Percentiles rank a stretch among this genome's conserved stretches.
Conservation (phyloP, 805 yeast species). For the Starmerella vaccinii region DNA sequence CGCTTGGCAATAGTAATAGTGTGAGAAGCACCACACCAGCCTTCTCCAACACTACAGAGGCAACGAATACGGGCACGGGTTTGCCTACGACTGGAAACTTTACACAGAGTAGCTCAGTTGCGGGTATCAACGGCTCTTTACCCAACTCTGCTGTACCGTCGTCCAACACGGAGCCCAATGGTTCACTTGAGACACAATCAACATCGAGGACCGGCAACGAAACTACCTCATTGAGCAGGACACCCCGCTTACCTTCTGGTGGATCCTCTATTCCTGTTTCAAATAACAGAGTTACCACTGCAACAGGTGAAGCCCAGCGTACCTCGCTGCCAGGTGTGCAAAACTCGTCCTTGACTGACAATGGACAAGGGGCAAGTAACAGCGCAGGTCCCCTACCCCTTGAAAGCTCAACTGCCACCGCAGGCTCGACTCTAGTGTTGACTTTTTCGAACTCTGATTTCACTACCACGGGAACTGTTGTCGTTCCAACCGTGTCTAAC, state of each 20-base stretch:
- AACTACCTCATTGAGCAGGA: background rate
- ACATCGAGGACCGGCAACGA: too few relatives aligned
- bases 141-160: background rate
- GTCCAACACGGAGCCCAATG: background rate
- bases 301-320: too few relatives aligned
- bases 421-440: constrained; percentile 1
- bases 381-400: constrained; percentile 14
- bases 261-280: too few relatives aligned
- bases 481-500: constrained; percentile 3
- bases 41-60: too few relatives aligned
- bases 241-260: too few relatives aligned
- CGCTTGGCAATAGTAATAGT: too few relatives aligned
- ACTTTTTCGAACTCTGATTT: background rate
- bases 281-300: too few relatives aligned
- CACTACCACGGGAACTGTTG: background rate
- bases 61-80: too few relatives aligned
- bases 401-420: background rate
- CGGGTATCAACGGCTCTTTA: background rate
- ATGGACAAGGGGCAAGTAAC: constrained; percentile 11
- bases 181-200: too few relatives aligned
- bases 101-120: background rate
- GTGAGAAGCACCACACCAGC: too few relatives aligned
- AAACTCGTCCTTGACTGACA: background rate
- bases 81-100: too few relatives aligned
- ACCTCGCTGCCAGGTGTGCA: too few relatives aligned